Percentiles rank a stretch among this genome's conserved stretches.
These are phyloP conservation scores for Russula brevipes DNA, from an alignment of 768 basidiomycete genomes.

Conservation along the genomic window DNA sequence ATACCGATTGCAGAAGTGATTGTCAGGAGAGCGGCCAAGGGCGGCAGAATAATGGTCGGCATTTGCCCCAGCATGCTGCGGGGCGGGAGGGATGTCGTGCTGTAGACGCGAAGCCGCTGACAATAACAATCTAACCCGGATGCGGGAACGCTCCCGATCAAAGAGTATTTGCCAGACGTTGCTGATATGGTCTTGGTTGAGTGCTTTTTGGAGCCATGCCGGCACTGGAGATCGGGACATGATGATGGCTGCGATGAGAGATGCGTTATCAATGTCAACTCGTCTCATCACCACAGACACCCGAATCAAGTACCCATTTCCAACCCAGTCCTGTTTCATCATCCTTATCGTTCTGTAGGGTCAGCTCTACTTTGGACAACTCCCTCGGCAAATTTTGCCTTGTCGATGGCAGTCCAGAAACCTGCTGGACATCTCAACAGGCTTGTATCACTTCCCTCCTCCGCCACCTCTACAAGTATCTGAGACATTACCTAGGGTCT, in stretches of 20 bases:
- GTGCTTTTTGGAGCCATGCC: conserved; percentile 30
- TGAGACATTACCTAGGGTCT: conserved; percentile 49
- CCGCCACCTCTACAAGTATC: neutral
- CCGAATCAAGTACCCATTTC: conserved; percentile 20
- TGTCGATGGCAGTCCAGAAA: conserved; percentile 30
- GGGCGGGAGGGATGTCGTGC: conserved; percentile 23
- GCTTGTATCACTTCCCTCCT: neutral
- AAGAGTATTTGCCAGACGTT: conserved; percentile 35
- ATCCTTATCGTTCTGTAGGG: conserved; percentile 19
- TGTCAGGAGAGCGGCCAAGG: conserved; percentile 42
- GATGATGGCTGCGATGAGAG: conserved; percentile 6
- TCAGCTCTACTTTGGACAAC: conserved; percentile 33
- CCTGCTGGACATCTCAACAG: conserved; percentile 25
- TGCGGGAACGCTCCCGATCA: conserved; percentile 37
- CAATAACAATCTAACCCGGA: conserved; percentile 31
- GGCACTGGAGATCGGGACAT: conserved; percentile 18
- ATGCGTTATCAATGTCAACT: conserved; percentile 10
- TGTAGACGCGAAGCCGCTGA: conserved; percentile 27
- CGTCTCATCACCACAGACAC: conserved; percentile 23
- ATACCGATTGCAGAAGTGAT: conserved; percentile 61
- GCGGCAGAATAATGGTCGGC: conserved; percentile 52
- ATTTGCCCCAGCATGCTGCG: conserved; percentile 26
- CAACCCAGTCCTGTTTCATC: neutral
- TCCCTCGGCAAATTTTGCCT: conserved; percentile 29
- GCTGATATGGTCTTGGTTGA: conserved; percentile 28